Conservation (phyloP, 2,329 filamentous ascomycete species). For the Knoxdaviesia capensis region DNA sequence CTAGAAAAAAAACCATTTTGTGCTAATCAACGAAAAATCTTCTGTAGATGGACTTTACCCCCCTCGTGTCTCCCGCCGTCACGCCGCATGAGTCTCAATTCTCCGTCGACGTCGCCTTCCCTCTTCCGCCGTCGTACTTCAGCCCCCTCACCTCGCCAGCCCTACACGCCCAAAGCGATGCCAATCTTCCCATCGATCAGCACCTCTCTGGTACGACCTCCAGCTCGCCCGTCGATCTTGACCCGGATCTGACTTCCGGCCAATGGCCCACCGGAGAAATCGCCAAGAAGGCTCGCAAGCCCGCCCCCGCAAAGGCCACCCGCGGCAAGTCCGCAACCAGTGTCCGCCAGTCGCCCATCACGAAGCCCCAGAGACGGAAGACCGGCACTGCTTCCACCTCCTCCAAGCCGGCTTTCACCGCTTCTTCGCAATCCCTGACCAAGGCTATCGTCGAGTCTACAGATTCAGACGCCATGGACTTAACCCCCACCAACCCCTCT, state of each 20-base stretch:
- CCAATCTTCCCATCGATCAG: conserved; percentile 22
- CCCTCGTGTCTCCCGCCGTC: conserved; percentile 66
- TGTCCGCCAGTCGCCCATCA: conserved; percentile 52
- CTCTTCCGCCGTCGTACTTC: conserved; percentile 54
- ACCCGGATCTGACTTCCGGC: conserved; percentile 22
- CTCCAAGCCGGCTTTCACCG: conserved; percentile 33
- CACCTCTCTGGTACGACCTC: conserved; percentile 21
- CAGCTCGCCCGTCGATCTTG: conserved; percentile 38
- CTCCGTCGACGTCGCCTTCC: conserved; percentile 34
- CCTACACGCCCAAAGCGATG: conserved; percentile 49
- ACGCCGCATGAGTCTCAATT: conserved; percentile 60
- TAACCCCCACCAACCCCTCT: too few species aligned
- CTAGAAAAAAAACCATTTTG: neutral
- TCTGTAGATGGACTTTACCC: conserved; percentile 52
- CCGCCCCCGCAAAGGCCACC: conserved; percentile 28
- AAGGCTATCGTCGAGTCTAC: conserved; percentile 1
- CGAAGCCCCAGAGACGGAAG: conserved; percentile 42
- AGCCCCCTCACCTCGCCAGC: conserved; percentile 69
- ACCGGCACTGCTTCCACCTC: conserved; percentile 11
- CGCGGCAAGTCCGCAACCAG: conserved; percentile 18
- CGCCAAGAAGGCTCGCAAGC: conserved; percentile 33
- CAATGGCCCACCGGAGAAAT: conserved; percentile 17
- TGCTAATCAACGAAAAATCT: neutral
- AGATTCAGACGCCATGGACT: conserved; percentile 5
- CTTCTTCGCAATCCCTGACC: conserved; percentile 23